Percentiles rank a stretch among this genome's conserved stretches.
Evolutionary conservation across 257 asterid species (phyloP).

Genomic region (Capsicum baccatum): DNA sequence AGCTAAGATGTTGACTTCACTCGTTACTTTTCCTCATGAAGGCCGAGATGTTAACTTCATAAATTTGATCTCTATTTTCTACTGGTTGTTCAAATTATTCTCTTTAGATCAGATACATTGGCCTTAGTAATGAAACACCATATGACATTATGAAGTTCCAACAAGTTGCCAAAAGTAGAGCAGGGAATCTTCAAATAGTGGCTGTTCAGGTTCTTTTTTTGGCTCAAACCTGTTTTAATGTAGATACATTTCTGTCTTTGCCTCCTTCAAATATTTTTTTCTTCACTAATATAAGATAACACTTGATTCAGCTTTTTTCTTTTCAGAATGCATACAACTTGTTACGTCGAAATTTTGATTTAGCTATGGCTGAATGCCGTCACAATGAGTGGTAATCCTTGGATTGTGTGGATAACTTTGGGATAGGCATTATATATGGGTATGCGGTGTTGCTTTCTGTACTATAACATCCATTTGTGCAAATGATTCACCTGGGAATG

Average conservation of each 20-base stretch:
- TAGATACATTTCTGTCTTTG: slow-evolving; percentile 36
- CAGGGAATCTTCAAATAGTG: slow-evolving; percentile 59
- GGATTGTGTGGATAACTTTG: neutral
- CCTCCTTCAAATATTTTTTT: slow-evolving; percentile 5
- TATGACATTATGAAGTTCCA: slow-evolving; percentile 91
- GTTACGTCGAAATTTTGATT: slow-evolving; percentile 82
- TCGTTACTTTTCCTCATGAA: slow-evolving; percentile 41
- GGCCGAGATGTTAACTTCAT: too few species aligned
- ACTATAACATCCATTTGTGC: neutral
- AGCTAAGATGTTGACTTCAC: slow-evolving; percentile 18
- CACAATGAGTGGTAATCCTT: slow-evolving; percentile 83
- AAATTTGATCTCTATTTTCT: slow-evolving; percentile 41
- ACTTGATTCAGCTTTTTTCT: slow-evolving; percentile 25
- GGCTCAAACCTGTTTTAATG: slow-evolving; percentile 37
- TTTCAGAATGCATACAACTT: slow-evolving; percentile 82
- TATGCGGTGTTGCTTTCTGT: neutral
- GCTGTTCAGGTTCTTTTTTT: slow-evolving; percentile 76
- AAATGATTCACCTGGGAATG: neutral
- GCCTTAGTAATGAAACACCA: slow-evolving; percentile 93
- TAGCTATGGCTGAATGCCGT: slow-evolving; percentile 93
- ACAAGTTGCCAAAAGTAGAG: slow-evolving; percentile 54
- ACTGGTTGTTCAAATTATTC: slow-evolving; percentile 29
- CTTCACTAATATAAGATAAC: slow-evolving; percentile 18
- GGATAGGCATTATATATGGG: neutral
- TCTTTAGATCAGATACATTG: slow-evolving; percentile 81